Evolutionary conservation across 1,284 basidiomycete species (phyloP), one percentile per base, ranked within the genome.

Genomic region (Pyrrhoderma noxium): DNA sequence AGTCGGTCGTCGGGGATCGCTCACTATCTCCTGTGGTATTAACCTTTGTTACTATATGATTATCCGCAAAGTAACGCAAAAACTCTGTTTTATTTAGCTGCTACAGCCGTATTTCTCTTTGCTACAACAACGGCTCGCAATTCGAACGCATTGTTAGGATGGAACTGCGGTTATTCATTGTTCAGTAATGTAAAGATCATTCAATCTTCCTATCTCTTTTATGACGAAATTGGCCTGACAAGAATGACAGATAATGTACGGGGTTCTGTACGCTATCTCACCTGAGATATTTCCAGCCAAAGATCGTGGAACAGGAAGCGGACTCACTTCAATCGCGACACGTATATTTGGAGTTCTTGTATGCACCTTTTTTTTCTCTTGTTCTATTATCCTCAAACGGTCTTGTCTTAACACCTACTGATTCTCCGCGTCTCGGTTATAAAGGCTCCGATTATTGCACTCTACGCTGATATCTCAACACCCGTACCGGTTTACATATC

Each of bases 401-500:
- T 38, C n/a, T 19, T 36, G 25, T 25, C 27, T 9, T 42, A 13
- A 48, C 40, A 2, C 11, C 27, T 31, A 13, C 1, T 25, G 18
- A 40, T 18, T 8, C 16, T 47, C 11, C 31, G 22, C 7, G 11
- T 40, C 38, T 40, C 38, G 4, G 46, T 25, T 3, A 9, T 49
- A 22, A 54, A 85, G 82, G 79, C 85, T 0, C 86, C 87, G 0
- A 71, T 89, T 40, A 82, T 89, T 52, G 85, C 84, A 3, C 62
- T 88, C 2, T 86, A 82, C 57, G 81, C 82, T 0, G 74, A 87
- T 59, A 63, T 87, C 23, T 67, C 67, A 36, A 85, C 82, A 0
- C 70, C 80, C 0, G 79, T 80, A 0, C 89, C 89, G 0, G 85
- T 92, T 35, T 92, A 84, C 59, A 80, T 90, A 54, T 76, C 84